phyloP scores from a whole-genome alignment of 148 eudicot species.

The Arbutus unedo region DNA sequence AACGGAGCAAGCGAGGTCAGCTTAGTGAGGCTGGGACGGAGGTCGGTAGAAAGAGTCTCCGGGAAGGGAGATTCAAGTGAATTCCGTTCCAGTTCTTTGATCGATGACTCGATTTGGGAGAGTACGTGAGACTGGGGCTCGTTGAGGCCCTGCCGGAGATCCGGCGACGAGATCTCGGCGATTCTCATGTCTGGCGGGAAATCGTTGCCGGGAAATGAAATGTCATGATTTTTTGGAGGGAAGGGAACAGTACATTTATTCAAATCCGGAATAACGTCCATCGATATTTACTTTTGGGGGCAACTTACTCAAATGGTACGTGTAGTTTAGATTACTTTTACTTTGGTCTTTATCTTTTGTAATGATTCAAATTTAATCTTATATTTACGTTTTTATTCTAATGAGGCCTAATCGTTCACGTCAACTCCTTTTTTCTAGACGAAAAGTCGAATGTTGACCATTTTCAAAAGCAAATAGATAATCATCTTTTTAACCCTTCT shows the following conservation, averaged over 20 bases:
- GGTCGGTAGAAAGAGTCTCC: conserved; percentile 38
- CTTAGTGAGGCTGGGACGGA: conserved; percentile 43
- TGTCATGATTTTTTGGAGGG: background rate
- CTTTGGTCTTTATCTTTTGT: too few relatives aligned
- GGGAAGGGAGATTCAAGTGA: conserved; percentile 40
- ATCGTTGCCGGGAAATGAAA: background rate
- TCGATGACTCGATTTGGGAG: conserved; percentile 50
- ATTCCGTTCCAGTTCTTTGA: conserved; percentile 49
- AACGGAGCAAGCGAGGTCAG: conserved; percentile 45
- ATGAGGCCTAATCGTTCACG: too few relatives aligned
- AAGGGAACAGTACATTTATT: conserved; percentile 6
- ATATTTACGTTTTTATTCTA: too few relatives aligned
- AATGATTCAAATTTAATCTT: too few relatives aligned
- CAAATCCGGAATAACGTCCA: too few relatives aligned
- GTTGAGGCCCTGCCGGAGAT: conserved; percentile 35
- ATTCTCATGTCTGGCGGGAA: conserved; percentile 51
- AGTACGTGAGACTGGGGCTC: conserved; percentile 34
- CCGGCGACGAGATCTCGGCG: conserved; percentile 74
- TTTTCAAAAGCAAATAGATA: too few relatives aligned
- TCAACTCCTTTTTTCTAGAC: too few relatives aligned
- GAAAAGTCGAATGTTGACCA: too few relatives aligned
- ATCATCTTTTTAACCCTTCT: too few relatives aligned
- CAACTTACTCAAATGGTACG: too few relatives aligned
- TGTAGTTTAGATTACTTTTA: too few relatives aligned
- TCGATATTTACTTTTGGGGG: too few relatives aligned